Evolutionary conservation across 352 stramenopile genomes (phyloP).

Genomic region (Globisporangium cederbergense): DNA sequence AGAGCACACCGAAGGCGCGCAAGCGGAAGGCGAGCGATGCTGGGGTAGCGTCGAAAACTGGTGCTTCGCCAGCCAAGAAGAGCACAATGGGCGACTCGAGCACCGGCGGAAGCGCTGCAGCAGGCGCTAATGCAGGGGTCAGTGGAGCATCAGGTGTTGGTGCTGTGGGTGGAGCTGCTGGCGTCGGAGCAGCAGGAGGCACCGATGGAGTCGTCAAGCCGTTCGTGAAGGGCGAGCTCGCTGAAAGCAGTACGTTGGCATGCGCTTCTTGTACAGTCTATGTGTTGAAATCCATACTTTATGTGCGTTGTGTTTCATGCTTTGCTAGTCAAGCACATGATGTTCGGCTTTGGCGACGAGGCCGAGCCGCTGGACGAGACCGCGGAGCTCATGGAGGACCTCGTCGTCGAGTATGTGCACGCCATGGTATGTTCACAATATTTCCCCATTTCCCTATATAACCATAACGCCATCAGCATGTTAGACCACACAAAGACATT

Average conservation of each 20-base stretch:
- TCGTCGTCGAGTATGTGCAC: slow-evolving; percentile 80
- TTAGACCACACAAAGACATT: not conserved
- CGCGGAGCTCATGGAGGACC: slow-evolving; percentile 80
- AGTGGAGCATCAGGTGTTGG: slow-evolving; percentile 15
- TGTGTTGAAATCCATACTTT: not conserved
- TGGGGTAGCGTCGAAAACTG: slow-evolving; percentile 27
- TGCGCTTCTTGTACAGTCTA: not conserved
- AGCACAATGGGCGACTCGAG: slow-evolving; percentile 15
- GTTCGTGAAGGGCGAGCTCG: slow-evolving; percentile 71
- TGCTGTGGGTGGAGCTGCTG: slow-evolving; percentile 11
- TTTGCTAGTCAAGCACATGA: slow-evolving; percentile 83
- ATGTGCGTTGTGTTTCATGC: not conserved
- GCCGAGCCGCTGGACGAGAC: slow-evolving; percentile 67
- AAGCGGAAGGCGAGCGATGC: slow-evolving; percentile 78
- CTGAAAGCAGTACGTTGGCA: slow-evolving; percentile 70
- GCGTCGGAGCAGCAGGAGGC: slow-evolving; percentile 4
- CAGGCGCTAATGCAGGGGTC: not conserved
- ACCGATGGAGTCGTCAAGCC: slow-evolving; percentile 50
- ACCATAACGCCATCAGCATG: not conserved
- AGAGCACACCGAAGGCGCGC: slow-evolving; percentile 55
- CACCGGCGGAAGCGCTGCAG: not conserved
- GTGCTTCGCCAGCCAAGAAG: slow-evolving; percentile 37
- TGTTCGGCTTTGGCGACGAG: slow-evolving; percentile 86
- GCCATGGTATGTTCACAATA: slow-evolving; percentile 53
- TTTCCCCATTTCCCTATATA: not conserved